These are phyloP conservation scores for Russula brevipes DNA, from an alignment of 768 basidiomycete genomes.

Conservation along the genomic window DNA sequence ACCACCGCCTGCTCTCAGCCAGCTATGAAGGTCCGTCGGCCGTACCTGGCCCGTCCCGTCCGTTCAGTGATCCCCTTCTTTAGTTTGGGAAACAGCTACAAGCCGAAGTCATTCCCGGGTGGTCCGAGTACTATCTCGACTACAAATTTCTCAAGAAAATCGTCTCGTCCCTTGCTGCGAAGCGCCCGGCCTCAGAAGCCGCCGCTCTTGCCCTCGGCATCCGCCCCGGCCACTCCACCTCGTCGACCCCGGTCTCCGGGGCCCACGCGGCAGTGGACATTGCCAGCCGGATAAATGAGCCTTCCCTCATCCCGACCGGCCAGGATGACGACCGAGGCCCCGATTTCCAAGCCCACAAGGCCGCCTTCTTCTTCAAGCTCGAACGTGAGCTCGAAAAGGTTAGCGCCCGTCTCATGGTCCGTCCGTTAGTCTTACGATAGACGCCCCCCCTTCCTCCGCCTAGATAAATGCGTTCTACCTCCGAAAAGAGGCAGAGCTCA, in stretches of 20 bases:
- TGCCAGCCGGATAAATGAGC: constrained; percentile 37
- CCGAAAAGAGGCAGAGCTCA: constrained; percentile 93
- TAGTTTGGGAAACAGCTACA: constrained; percentile 99
- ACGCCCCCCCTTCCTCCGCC: neutral
- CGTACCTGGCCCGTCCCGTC: neutral
- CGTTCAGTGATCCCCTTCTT: constrained; percentile 12
- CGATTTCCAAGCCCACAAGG: constrained; percentile 91
- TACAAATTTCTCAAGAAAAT: constrained; percentile 99
- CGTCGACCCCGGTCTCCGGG: constrained; percentile 30
- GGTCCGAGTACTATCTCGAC: constrained; percentile 93
- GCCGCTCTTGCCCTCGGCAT: constrained; percentile 79
- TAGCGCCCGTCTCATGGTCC: neutral
- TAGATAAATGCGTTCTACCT: constrained; percentile 98
- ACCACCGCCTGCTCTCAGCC: constrained; percentile 14
- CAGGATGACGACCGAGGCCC: constrained; percentile 72
- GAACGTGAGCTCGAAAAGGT: constrained; percentile 98
- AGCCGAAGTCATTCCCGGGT: constrained; percentile 93
- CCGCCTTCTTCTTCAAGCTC: constrained; percentile 98
- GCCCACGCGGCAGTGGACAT: constrained; percentile 30
- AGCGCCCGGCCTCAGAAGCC: constrained; percentile 86
- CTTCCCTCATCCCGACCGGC: constrained; percentile 57
- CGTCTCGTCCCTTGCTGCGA: constrained; percentile 88
- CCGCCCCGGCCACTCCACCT: constrained; percentile 55
- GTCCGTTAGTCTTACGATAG: constrained; percentile 2
- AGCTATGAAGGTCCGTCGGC: constrained; percentile 32